Evolutionary conservation across 257 asterid species (phyloP), one percentile per base, ranked within the genome.

Genomic region (Solanum appendiculatum): DNA sequence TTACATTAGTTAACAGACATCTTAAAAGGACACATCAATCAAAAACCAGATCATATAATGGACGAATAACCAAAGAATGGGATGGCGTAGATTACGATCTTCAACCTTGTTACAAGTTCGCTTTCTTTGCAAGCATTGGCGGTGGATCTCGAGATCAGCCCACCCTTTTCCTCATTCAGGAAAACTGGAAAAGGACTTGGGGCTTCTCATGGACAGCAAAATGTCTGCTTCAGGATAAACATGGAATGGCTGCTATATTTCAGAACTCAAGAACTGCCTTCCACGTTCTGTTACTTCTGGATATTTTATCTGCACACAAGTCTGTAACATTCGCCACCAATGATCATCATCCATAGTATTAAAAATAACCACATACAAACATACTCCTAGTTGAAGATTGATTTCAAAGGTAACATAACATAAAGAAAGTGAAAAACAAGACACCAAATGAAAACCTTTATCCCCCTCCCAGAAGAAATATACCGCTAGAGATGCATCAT

Each of bases 161-260:
- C 97, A 95, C 29, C 98, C 98, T 88, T 92, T 92, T 48, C 94
- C 96, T 97, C 98, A 94, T 82, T 92, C 97, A 48, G 97, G 88
- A 86, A 93, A 95, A 90, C 94, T 89, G 25, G 95, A 93, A 90
- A 87, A 89, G 8, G 95, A 27, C 90, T 92, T 94, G 73, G 78
- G 36, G 37, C 36, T 92, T 66, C 25, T 72, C 86, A 46, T 82
- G 36, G 97, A 89, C 54, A 95, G 90, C 86, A 91, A 84, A 97
- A 94, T 95, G 90, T 95, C 98, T 85, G 96, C 94, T 87, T 94
- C 97, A 39, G 96, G 97, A 91, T 91, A 87, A 84, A 92, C 92
- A 77, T 89, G 83, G 85, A 95, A 91, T 25, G 92, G 46, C 33
- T 88, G 44, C 36, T 89, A 91, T 87, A 54, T 68, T 66, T 87